Evolutionary conservation across 2,329 filamentous ascomycete genomes (phyloP), one percentile per base, ranked within the genome.

Genomic region (Ilyonectria robusta): DNA sequence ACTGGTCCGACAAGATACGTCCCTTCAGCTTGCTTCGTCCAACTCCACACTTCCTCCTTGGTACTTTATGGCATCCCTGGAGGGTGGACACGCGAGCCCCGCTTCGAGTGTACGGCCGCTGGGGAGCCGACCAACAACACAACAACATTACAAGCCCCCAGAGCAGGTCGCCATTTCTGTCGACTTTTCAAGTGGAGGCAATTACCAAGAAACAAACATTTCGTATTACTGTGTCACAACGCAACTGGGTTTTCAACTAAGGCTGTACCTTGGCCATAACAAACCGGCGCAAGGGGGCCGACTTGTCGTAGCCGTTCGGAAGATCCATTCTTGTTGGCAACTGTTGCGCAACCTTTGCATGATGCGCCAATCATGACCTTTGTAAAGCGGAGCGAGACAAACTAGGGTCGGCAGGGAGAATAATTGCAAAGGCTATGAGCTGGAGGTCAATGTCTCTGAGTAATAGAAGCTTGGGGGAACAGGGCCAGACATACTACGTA

Each of bases 11-110:
- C 31, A 31, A 66, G 46, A 47, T 58, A 58, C 35, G 44, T 9
- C 58, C 54, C 69, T 73, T 75, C 73, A 75, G 69, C 72, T 75
- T 69, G 70, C 65, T 72, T 69, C 50, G 59, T 58, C 59, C 63
- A 61, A 68, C 70, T 70, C 66, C 70, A 75, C 72, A 70, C 67
- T 75, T 70, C 73, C 64, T 68, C 57, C 57, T 74, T 73, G 42
- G 69, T 62, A 60, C 61, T 64, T 57, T 63, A 61, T 56, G 54
- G 54, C 58, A 66, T 55, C 63, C 31, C 62, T 58, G 59, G 58
- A 21, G 47, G 31, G 58, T 62, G 51, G 50, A 62, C 44, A 72
- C 65, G 48, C 58, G 33, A 47, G 68, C 69, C 72, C 72, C 62
- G 66, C 57, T 42, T 61, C 61, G 58, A 61, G 51, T 51, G 51